Base-by-base conservation (phyloP, 805 yeast genomes). In the Hanseniaspora hatyaiensis region DNA sequence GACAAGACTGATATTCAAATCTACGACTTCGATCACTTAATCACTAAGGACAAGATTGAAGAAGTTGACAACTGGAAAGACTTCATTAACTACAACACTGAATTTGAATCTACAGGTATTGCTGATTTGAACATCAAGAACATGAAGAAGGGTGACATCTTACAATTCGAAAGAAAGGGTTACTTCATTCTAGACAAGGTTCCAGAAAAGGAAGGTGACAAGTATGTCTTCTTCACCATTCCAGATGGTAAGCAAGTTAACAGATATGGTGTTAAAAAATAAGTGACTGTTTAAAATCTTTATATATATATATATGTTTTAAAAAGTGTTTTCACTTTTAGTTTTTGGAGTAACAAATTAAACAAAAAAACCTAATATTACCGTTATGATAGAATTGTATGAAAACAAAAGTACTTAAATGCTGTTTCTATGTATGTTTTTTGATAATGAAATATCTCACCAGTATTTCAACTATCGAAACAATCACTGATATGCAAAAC, bases 111-210 rank as follows among this genome's bases (percentile, higher is more conserved):
- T 40, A 61, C 70, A 36, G 96, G 89, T 24, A 57, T 74, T 55
- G 96, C 85, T 55, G 97, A 89, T 63, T 62, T 76, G 52, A 88
- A 87, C 61, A 75, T 88, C 53, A 74, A 74, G 59, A 67, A 72
- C 45, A 73, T 89, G 74, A 79, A 83, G 70, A 81, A 70, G 55
- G 95, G 94, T 54, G 95, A 85, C 55, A 71, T 88, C 50, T 78
- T 89, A 56, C 97, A 89, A 70, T 87, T 89, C 56, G 97, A 89
- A 70, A 83, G 97, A 73, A 89, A 89, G 71, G 97, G 97, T 58
- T 89, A 86, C 73, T 89, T 69, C 77, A 77, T 92, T 63, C 71
- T 88, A 52, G 97, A 89, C 56, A 55, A 69, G 53, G 47, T 58
- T 45, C 59, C 65, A 51, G 72, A 71, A 52, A 64, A 68, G 29